Conservation (phyloP, 1,284 basidiomycete genomes). For the Boletus smithii region DNA sequence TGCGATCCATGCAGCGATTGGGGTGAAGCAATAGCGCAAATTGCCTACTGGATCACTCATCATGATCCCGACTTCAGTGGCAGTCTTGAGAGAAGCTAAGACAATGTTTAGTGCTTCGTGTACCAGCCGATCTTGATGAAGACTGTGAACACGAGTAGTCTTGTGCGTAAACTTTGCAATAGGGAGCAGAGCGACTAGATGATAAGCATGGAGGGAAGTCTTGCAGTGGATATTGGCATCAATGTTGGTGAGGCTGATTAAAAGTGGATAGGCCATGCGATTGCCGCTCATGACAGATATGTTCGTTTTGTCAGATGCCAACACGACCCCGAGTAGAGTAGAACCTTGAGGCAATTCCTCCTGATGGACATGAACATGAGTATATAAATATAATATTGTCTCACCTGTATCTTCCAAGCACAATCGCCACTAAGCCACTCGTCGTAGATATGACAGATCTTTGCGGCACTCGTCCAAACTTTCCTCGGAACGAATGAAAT, state of each 20-base stretch:
- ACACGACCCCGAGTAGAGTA: neutral
- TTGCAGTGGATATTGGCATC: slow-evolving; percentile 30
- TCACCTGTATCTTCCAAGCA: neutral
- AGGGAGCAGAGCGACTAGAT: slow-evolving; percentile 32
- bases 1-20: neutral
- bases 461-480: slow-evolving; percentile 1
- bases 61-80: slow-evolving; percentile 3
- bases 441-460: slow-evolving; percentile 7
- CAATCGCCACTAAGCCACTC: slow-evolving; percentile 11
- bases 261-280: slow-evolving; percentile 4
- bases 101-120: slow-evolving; percentile 33
- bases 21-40: neutral
- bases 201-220: slow-evolving; percentile 27
- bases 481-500: neutral
- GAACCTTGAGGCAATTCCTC: no score
- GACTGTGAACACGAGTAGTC: neutral
- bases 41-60: slow-evolving; percentile 27
- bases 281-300: slow-evolving; percentile 25
- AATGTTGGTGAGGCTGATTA: slow-evolving; percentile 18
- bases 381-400: no score
- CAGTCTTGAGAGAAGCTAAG: slow-evolving; percentile 29
- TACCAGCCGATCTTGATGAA: slow-evolving; percentile 18
- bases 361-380: no score
- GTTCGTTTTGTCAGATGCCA: neutral
- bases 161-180: slow-evolving; percentile 27